These are phyloP conservation scores for Thraustotheca clavata DNA, from an alignment of 352 stramenopile species.

Conservation along the genomic window DNA sequence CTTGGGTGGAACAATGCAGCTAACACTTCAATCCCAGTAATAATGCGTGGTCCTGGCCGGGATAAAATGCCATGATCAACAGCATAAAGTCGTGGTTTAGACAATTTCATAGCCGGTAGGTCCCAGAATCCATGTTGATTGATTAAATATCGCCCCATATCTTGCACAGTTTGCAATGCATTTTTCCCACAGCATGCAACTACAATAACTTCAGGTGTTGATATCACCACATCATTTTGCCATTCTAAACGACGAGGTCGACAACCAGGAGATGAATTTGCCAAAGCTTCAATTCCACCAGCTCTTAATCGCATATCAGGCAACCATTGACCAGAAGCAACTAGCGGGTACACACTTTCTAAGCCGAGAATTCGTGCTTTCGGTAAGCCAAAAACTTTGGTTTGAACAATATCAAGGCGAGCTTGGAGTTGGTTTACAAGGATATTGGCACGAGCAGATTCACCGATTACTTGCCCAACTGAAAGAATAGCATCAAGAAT, in stretches of 20 bases:
- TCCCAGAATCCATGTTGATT: slow-evolving; percentile 16
- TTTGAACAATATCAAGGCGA: neutral
- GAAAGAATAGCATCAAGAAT: neutral
- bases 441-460: neutral
- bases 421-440: neutral
- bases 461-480: slow-evolving; percentile 1
- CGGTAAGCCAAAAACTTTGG: neutral
- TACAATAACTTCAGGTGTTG: slow-evolving; percentile 15
- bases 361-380: slow-evolving; percentile 5
- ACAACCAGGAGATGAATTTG: slow-evolving; percentile 7
- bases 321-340: slow-evolving; percentile 20
- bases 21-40: slow-evolving; percentile 17
- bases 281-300: slow-evolving; percentile 14
- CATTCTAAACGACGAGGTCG: slow-evolving; percentile 8
- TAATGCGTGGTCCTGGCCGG: slow-evolving; percentile 14
- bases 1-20: neutral
- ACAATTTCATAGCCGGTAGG: slow-evolving; percentile 9
- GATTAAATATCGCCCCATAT: slow-evolving; percentile 5
- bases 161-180: neutral
- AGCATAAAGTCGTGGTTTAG: slow-evolving; percentile 1
- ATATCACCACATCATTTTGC: neutral
- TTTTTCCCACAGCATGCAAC: slow-evolving; percentile 18
- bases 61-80: slow-evolving; percentile 21
- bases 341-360: slow-evolving; percentile 22
- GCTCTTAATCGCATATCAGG: slow-evolving; percentile 19